Conservation (phyloP, 805 yeast species). For the Candida golubevii region DNA sequence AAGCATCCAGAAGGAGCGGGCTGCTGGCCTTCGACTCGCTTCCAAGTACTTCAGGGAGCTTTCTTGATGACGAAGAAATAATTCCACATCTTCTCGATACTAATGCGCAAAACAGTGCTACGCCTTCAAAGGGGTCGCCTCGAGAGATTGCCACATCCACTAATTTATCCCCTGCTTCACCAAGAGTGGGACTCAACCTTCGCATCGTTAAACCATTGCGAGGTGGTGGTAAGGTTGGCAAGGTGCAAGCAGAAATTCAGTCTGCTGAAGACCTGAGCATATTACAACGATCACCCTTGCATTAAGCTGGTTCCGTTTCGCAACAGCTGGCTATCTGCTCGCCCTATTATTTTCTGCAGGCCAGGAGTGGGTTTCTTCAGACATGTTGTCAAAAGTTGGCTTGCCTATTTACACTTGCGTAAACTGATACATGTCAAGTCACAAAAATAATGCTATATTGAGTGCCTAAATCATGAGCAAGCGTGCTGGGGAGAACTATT, state of each 20-base stretch:
- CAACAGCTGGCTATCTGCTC: no score
- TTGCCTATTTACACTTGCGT: no score
- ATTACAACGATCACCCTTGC: no score
- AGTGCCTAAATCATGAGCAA: no score
- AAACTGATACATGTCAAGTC: no score
- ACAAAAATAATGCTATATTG: no score
- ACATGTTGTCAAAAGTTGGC: no score
- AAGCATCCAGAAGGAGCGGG: slow-evolving; percentile 11
- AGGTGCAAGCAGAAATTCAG: not conserved
- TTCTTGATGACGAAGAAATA: slow-evolving; percentile 3
- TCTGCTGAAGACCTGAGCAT: no score
- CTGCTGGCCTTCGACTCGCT: slow-evolving; percentile 4
- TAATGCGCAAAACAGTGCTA: not conserved
- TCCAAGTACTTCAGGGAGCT: slow-evolving; percentile 4
- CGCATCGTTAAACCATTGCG: slow-evolving; percentile 60
- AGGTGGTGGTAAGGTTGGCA: slow-evolving; percentile 39
- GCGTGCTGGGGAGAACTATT: no score
- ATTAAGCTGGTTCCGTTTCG: no score
- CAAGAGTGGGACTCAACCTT: slow-evolving; percentile 49
- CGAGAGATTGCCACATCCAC: not conserved
- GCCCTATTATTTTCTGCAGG: not conserved
- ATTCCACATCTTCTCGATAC: not conserved
- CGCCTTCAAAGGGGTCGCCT: not conserved
- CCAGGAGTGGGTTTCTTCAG: not conserved
- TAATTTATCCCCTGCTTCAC: slow-evolving; percentile 20